phyloP scores from a whole-genome alignment of 1,284 basidiomycete genomes.

The Fereydounia khargensis region DNA sequence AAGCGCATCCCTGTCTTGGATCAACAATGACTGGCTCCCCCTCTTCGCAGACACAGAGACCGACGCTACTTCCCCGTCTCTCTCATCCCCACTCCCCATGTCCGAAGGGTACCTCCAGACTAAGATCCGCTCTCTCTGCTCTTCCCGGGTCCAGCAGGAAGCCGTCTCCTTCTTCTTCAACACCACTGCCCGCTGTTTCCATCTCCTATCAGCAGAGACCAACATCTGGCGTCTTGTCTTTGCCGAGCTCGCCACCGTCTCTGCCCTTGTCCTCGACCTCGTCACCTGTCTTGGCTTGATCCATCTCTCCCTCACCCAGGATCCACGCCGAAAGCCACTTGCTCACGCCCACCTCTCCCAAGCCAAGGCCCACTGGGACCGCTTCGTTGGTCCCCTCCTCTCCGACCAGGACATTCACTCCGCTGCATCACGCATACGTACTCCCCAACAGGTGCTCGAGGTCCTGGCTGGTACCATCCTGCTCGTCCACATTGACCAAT shows the following conservation, averaged over 20 bases:
- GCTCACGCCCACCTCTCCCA: conserved; percentile 10
- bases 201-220: conserved; percentile 12
- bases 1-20: conserved; percentile 2
- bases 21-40: conserved; percentile 7
- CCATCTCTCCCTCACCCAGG: conserved; percentile 8
- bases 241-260: conserved; percentile 7
- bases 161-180: conserved; percentile 21
- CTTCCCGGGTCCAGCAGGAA: conserved; percentile 8
- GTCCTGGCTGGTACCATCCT: conserved; percentile 11
- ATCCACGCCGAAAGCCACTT: conserved; percentile 2
- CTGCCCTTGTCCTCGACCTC: conserved; percentile 7
- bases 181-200: conserved; percentile 14
- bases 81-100: not conserved
- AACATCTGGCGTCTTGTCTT: conserved; percentile 18
- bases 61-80: not conserved
- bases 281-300: conserved; percentile 9
- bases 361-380: conserved; percentile 7
- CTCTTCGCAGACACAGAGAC: too few relatives aligned
- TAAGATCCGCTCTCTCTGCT: conserved; percentile 5
- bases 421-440: not conserved
- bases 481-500: conserved; percentile 16
- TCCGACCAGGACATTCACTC: not conserved
- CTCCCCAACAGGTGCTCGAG: conserved; percentile 5
- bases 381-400: not conserved
- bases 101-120: conserved; percentile 7